Evolutionary conservation across 352 stramenopile species (phyloP), one percentile per base, ranked within the genome.

Genomic region (Phytophthora sp.): DNA sequence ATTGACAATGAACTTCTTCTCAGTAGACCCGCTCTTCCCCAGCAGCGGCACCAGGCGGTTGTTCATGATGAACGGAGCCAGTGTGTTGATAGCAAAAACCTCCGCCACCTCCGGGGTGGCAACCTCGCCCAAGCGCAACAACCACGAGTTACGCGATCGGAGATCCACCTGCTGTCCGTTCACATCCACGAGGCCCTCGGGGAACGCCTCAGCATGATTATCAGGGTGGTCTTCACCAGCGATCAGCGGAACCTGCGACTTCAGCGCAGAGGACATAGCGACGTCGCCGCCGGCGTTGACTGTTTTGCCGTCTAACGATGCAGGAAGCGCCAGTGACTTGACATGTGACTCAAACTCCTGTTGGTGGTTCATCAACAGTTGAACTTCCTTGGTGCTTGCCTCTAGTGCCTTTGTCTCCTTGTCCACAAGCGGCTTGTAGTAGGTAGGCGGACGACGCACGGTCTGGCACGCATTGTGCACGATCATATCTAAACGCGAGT

Each of bases 401-500:
- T 88, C 74, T 0, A 95, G 60, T 21, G 82, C 66, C 43, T 85
- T 81, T 11, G 78, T 89, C 54, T 96, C 87, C 53, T 94, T 94
- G n/a, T 92, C 77, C 34, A 94, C 86, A 12, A 96, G 67, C 39
- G 97, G 92, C 41, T 92, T 66, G 78, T 99, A 99, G 82, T 98
- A 99, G 15, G 83, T 91, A 9, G 88, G 84, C 39, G 96, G 96
- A 15, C 97, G 86, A 60, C 96, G 89, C 26, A 99, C 88, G 1
- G 97, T 99, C 80, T 99, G 97, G 78, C 97, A 99, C 8, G 97
- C 97, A 72, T 99, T 99, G 77, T 99, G 98, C 50, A 99, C 96
- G 39, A 99, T 87, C 34, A 99, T 90, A 76, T 99, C 95, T 30
- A 99, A 84, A n/a, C 94, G 94, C 44, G 83, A 77, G 63, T 95